These are phyloP conservation scores for Pseudopithomyces chartarum DNA, from an alignment of 2,329 filamentous ascomycete species.

Conservation along the genomic window DNA sequence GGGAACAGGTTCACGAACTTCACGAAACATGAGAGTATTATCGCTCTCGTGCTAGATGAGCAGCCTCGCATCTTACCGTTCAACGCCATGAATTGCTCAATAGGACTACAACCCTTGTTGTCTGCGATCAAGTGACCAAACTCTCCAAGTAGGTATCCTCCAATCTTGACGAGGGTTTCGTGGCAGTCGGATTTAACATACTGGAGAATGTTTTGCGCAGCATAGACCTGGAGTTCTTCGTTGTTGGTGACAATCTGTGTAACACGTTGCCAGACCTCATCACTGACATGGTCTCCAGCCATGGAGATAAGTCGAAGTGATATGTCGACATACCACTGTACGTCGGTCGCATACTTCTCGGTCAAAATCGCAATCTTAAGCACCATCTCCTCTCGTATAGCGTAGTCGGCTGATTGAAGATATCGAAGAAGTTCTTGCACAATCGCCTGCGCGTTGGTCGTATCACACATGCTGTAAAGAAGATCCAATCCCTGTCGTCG, in stretches of 20 bases:
- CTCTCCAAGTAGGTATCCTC: constrained; percentile 92
- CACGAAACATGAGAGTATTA: constrained; percentile 93
- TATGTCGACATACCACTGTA: constrained; percentile 99
- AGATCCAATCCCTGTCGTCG: constrained; percentile 93
- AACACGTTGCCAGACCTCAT: constrained; percentile 98
- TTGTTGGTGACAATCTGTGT: constrained; percentile 99
- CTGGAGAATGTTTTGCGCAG: constrained; percentile 87
- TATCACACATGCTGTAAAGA: constrained; percentile 99
- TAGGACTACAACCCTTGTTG: constrained; percentile 87
- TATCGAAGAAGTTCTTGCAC: constrained; percentile 93
- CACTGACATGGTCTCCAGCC: constrained; percentile 97
- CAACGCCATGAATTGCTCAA: constrained; percentile 93
- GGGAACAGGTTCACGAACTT: constrained; percentile 99
- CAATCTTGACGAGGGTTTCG: constrained; percentile 97
- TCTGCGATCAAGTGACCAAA: constrained; percentile 97
- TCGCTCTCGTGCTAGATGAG: constrained; percentile 86
- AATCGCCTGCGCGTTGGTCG: constrained; percentile 89
- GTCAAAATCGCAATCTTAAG: constrained; percentile 98
- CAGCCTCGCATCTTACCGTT: constrained; percentile 88
- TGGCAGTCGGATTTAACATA: constrained; percentile 96
- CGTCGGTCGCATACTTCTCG: constrained; percentile 97
- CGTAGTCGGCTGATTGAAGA: constrained; percentile 94
- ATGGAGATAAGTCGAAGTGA: constrained; percentile 92
- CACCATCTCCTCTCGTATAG: constrained; percentile 98
- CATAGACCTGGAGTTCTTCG: constrained; percentile 95